These are phyloP conservation scores for Candida endomychidarum DNA, from an alignment of 805 yeast species.

Conservation along the genomic window DNA sequence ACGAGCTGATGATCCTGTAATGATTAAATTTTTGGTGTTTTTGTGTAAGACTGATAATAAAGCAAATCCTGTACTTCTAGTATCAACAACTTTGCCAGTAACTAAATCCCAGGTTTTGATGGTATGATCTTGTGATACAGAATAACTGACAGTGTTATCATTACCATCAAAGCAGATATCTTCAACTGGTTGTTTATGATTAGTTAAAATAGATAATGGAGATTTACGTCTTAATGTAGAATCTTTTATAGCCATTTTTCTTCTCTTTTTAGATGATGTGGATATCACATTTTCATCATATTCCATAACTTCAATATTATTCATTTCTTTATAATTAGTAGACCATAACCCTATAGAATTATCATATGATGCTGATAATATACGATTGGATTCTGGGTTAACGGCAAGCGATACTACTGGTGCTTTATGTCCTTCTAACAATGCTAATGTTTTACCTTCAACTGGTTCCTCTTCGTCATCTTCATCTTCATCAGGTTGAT, in stretches of 20 bases:
- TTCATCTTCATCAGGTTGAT: slow-evolving; percentile 25
- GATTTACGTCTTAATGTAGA: slow-evolving; percentile 76
- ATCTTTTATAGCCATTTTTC: slow-evolving; percentile 76
- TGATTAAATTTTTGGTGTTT: slow-evolving; percentile 66
- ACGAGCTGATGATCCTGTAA: slow-evolving; percentile 97
- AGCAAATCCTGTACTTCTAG: slow-evolving; percentile 83
- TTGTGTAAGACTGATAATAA: slow-evolving; percentile 73
- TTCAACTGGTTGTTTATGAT: slow-evolving; percentile 86
- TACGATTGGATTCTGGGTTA: slow-evolving; percentile 51
- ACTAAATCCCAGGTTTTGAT: slow-evolving; percentile 95
- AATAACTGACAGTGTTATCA: slow-evolving; percentile 83
- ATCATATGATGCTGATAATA: slow-evolving; percentile 85
- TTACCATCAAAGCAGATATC: slow-evolving; percentile 70
- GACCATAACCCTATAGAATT: slow-evolving; percentile 85
- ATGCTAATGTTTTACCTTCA: slow-evolving; percentile 76
- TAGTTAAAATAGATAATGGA: slow-evolving; percentile 74
- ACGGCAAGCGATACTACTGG: slow-evolving; percentile 78
- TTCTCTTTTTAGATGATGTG: slow-evolving; percentile 83
- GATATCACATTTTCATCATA: slow-evolving; percentile 52
- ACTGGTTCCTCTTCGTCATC: slow-evolving; percentile 44
- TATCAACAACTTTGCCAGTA: slow-evolving; percentile 80
- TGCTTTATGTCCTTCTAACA: slow-evolving; percentile 86
- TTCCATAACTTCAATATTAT: slow-evolving; percentile 50
- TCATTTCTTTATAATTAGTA: slow-evolving; percentile 79
- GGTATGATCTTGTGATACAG: slow-evolving; percentile 94